These are phyloP conservation scores for Pseudogymnoascus destructans DNA, from an alignment of 2,329 filamentous ascomycete genomes.

Conservation along the genomic window DNA sequence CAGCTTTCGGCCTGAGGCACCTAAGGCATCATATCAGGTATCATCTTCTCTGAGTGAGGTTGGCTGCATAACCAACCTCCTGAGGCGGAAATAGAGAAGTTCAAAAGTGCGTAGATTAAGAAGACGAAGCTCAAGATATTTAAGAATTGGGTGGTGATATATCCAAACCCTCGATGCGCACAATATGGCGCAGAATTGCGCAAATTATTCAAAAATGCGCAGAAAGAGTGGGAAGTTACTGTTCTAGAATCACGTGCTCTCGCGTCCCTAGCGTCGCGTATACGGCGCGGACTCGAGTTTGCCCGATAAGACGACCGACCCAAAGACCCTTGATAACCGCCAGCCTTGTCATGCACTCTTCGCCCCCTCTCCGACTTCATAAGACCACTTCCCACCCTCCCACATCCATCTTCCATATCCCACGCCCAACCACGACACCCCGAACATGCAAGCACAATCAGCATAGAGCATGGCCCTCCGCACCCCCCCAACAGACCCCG, in stretches of 20 bases:
- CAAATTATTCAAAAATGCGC: too few species aligned
- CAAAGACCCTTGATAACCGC: neutral
- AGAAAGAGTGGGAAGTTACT: neutral
- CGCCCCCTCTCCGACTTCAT: neutral
- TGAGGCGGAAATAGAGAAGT: too few species aligned
- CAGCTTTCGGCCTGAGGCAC: too few species aligned
- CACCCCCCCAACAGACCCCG: slow-evolving; percentile 9
- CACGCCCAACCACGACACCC: neutral
- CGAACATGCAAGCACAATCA: neutral
- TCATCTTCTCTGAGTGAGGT: neutral
- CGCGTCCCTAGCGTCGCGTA: neutral
- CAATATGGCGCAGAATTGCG: too few species aligned
- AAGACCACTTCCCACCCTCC: neutral
- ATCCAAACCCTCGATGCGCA: too few species aligned
- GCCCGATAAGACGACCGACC: neutral
- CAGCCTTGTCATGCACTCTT: neutral
- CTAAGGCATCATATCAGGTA: too few species aligned
- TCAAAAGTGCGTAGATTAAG: too few species aligned
- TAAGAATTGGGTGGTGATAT: too few species aligned
- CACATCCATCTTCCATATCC: neutral
- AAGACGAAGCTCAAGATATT: too few species aligned
- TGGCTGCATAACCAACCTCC: too few species aligned
- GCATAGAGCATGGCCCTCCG: neutral
- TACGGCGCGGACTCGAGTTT: neutral
- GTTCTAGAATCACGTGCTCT: neutral